Evolutionary conservation across 2,329 filamentous ascomycete species (phyloP).

Genomic region (Paecilomyces sp.): DNA sequence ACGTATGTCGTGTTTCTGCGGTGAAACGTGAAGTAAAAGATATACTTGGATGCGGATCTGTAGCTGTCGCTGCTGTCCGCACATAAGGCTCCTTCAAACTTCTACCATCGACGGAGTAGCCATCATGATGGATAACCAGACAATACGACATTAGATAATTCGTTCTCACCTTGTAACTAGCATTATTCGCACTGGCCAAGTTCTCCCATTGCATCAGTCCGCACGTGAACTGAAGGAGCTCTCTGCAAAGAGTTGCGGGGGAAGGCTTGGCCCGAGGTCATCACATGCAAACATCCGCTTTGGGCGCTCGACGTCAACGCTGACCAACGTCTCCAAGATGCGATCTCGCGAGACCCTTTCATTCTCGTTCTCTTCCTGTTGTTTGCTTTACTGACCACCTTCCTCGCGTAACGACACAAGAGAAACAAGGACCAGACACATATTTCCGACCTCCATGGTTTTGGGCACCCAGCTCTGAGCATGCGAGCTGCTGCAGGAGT

Average conservation of each 20-base stretch:
- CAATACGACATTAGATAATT: not conserved
- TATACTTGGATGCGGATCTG: not conserved
- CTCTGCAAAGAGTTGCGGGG: not conserved
- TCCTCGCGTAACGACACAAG: not conserved
- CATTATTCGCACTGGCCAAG: not conserved
- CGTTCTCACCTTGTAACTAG: not conserved
- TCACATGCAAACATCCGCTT: not conserved
- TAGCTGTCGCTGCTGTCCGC: too few species aligned
- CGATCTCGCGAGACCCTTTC: not conserved
- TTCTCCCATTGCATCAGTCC: not conserved
- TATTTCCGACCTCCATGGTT: not conserved
- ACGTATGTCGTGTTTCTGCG: too few species aligned
- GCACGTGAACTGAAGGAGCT: not conserved
- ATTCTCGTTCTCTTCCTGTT: not conserved
- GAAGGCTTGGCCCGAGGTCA: not conserved
- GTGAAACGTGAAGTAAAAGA: not conserved
- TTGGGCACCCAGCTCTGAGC: not conserved
- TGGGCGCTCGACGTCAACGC: not conserved
- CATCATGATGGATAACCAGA: too few species aligned
- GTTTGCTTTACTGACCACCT: not conserved
- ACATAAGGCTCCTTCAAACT: not conserved
- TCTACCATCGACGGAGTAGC: not conserved
- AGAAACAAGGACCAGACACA: not conserved
- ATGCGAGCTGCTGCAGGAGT: not conserved
- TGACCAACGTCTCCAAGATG: not conserved